phyloP scores from a whole-genome alignment of 2,329 filamentous ascomycete genomes.

The Metarhizium anisopliae region DNA sequence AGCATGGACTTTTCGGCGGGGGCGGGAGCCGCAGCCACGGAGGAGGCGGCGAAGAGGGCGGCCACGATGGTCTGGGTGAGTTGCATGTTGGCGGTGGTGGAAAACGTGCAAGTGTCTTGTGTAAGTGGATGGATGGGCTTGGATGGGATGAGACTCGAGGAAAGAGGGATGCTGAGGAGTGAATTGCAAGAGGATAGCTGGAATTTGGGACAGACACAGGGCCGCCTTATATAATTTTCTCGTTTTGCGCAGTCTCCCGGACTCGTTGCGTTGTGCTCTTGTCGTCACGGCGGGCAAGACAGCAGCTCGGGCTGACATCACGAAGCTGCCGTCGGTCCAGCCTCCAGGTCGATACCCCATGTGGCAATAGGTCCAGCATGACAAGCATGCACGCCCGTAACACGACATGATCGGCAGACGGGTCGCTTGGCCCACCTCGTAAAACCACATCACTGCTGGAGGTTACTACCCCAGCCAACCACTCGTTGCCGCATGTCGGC shows the following conservation, averaged over 20 bases:
- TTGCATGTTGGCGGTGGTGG: conserved; percentile 27
- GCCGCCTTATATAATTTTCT: too few relatives aligned
- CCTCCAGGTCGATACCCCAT: neutral
- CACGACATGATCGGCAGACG: neutral
- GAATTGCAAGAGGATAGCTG: too few relatives aligned
- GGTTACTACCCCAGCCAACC: neutral
- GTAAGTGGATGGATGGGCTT: neutral
- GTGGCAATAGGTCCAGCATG: neutral
- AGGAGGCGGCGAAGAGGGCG: conserved; percentile 25
- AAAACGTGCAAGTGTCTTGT: neutral
- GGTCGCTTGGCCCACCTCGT: neutral
- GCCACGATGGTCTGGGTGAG: conserved; percentile 30
- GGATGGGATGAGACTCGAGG: neutral
- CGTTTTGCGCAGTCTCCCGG: too few relatives aligned
- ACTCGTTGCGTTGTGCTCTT: too few relatives aligned
- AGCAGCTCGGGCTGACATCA: neutral
- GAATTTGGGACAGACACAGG: too few relatives aligned
- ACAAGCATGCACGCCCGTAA: neutral
- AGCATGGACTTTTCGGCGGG: conserved; percentile 28
- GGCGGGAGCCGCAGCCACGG: conserved; percentile 27
- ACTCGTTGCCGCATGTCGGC: neutral
- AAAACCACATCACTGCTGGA: neutral
- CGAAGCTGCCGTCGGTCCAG: neutral
- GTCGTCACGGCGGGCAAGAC: too few relatives aligned
- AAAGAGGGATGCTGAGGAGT: too few relatives aligned